phyloP scores from a whole-genome alignment of 495 filamentous ascomycete genomes.

The Penicillium verhagenii region DNA sequence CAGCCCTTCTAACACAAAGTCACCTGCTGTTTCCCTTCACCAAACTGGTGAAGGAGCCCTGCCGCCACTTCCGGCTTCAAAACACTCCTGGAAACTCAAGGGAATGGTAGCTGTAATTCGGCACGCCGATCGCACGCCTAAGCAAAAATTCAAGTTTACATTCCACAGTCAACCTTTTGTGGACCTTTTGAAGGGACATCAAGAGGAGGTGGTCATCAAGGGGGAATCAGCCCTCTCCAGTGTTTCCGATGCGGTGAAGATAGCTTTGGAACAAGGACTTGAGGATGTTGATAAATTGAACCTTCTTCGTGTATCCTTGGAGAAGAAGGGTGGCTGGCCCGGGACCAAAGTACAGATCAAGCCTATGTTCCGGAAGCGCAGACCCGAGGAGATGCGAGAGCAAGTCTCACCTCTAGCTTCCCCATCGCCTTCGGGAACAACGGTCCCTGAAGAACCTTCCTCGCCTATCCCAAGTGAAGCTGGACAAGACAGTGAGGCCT shows the following conservation, averaged over 20 bases:
- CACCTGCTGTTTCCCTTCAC: conserved; percentile 30
- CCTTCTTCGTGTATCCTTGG: conserved; percentile 76
- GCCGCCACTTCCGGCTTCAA: conserved; percentile 79
- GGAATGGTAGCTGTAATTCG: conserved; percentile 97
- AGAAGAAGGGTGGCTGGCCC: conserved; percentile 88
- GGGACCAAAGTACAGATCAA: conserved; percentile 99
- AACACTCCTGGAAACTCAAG: conserved; percentile 96
- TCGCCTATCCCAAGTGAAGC: conserved; percentile 21
- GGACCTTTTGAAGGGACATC: conserved; percentile 87
- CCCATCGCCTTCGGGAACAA: conserved; percentile 9
- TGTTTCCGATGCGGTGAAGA: conserved; percentile 78
- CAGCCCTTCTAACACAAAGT: conserved; percentile 32
- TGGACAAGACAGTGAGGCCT: conserved; percentile 22
- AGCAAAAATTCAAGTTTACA: conserved; percentile 99
- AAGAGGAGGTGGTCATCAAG: conserved; percentile 93
- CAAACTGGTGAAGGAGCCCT: conserved; percentile 26
- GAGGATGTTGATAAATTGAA: conserved; percentile 88
- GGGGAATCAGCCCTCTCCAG: conserved; percentile 87
- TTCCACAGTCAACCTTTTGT: conserved; percentile 97
- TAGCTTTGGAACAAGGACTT: conserved; percentile 69
- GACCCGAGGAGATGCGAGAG: conserved; percentile 53
- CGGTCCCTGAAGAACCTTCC: conserved; percentile 19
- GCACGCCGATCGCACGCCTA: conserved; percentile 94
- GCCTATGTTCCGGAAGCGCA: conserved; percentile 89
- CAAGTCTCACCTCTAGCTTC: conserved; percentile 15